Conservation (phyloP, 148 eudicot species). For the Arbutus unedo region DNA sequence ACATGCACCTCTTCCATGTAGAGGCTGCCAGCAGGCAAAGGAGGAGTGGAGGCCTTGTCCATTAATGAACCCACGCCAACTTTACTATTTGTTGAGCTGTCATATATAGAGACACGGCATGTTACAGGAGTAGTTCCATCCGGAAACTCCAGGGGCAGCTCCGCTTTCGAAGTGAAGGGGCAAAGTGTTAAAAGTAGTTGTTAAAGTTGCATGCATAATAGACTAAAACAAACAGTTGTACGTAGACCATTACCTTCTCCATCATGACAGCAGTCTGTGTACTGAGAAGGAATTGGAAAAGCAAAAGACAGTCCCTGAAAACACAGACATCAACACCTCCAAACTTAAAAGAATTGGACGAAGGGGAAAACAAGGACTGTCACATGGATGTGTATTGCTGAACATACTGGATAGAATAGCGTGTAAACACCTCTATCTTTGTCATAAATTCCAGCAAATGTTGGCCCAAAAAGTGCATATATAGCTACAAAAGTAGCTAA, state of each 20-base stretch:
- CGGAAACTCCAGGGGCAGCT: conserved; percentile 89
- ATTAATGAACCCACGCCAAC: conserved; percentile 83
- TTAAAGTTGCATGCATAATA: not conserved
- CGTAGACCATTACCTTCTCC: conserved; percentile 56
- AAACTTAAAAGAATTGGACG: not conserved
- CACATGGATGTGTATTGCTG: not conserved
- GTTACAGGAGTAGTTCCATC: conserved; percentile 98
- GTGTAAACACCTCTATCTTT: conserved; percentile 82
- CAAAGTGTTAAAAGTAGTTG: not conserved
- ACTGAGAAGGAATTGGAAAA: conserved; percentile 86
- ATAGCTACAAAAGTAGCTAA: conserved; percentile 94
- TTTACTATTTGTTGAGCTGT: conserved; percentile 74
- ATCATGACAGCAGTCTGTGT: conserved; percentile 68
- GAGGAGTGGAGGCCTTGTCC: conserved; percentile 84
- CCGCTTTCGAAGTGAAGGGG: conserved; percentile 37
- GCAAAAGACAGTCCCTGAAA: conserved; percentile 90
- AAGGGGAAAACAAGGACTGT: not conserved
- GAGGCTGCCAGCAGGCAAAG: conserved; percentile 71
- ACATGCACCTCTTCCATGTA: conserved; percentile 96
- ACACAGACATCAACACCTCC: conserved; percentile 18
- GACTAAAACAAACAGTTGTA: too few species aligned
- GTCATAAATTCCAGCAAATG: conserved; percentile 88
- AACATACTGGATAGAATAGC: conserved; percentile 78
- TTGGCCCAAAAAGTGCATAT: conserved; percentile 92
- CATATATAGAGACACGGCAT: conserved; percentile 87